Percentiles rank a stretch among this genome's conserved stretches.
These are phyloP conservation scores for Rhizopogon vesiculosus DNA, from an alignment of 768 basidiomycete genomes.

Conservation along the genomic window DNA sequence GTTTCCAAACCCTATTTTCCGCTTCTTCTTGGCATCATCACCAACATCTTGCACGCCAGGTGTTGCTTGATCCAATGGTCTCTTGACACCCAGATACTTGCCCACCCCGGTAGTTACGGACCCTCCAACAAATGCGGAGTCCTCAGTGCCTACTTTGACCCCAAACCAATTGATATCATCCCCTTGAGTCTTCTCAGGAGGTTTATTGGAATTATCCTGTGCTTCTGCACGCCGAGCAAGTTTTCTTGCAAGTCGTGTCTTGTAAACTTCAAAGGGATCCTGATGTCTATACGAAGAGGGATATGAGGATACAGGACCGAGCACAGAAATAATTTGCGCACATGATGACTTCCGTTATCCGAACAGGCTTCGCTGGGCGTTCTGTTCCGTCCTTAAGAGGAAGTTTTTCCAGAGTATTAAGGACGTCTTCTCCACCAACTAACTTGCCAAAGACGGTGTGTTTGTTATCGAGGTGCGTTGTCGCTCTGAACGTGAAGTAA, in stretches of 20 bases:
- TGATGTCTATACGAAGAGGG: constrained; percentile 53
- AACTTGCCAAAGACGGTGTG: constrained; percentile 97
- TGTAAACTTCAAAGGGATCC: constrained; percentile 95
- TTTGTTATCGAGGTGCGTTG: constrained; percentile 86
- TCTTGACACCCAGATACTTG: constrained; percentile 67
- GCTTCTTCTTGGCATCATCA: constrained; percentile 71
- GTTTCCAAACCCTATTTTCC: constrained; percentile 86
- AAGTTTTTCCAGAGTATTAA: constrained; percentile 78
- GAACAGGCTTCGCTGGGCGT: constrained; percentile 78
- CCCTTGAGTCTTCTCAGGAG: constrained; percentile 50
- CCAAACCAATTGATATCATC: constrained; percentile 87
- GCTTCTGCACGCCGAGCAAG: constrained; percentile 43
- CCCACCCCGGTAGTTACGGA: constrained; percentile 53
- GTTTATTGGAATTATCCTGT: constrained; percentile 23
- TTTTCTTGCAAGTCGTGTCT: constrained; percentile 74
- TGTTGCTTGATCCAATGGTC: constrained; percentile 29
- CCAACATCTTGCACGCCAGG: constrained; percentile 9
- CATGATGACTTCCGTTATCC: constrained; percentile 86
- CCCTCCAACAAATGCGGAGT: constrained; percentile 27
- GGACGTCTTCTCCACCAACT: constrained; percentile 91
- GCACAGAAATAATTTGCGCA: constrained; percentile 32
- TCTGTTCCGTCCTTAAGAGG: constrained; percentile 83
- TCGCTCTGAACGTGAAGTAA: constrained; percentile 82
- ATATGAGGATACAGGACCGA: constrained; percentile 1
- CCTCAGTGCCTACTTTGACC: constrained; percentile 61